phyloP scores from a whole-genome alignment of 169 alveolate genomes.

The Cryptosporidium baileyi region DNA sequence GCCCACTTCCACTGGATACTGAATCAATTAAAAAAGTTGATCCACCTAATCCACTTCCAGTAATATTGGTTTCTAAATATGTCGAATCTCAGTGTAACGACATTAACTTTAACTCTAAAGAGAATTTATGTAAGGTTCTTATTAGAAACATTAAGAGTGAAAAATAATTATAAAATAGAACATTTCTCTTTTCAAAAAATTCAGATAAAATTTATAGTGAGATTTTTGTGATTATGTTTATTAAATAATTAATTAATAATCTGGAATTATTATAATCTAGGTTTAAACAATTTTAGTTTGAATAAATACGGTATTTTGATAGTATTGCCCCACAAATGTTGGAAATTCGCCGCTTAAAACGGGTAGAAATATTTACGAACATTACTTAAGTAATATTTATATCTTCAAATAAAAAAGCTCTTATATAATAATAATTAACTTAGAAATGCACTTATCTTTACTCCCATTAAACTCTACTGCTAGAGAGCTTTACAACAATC shows the following conservation, averaged over 20 bases:
- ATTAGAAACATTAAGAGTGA: conserved; percentile 28
- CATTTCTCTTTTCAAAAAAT: too few relatives aligned
- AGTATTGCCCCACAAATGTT: too few relatives aligned
- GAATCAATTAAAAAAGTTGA: conserved; percentile 64
- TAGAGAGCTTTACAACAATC: conserved; percentile 76
- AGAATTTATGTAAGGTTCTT: conserved; percentile 17
- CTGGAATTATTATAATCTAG: too few relatives aligned
- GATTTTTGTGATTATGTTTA: too few relatives aligned
- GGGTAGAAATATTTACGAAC: too few relatives aligned
- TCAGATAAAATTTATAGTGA: too few relatives aligned
- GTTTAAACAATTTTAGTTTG: too few relatives aligned
- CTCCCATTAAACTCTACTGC: conserved; percentile 71
- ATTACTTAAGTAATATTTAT: too few relatives aligned
- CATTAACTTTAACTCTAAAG: conserved; percentile 19
- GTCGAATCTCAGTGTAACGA: conserved; percentile 58
- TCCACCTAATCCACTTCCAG: conserved; percentile 65
- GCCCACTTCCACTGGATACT: conserved; percentile 78
- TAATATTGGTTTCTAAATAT: conserved; percentile 41
- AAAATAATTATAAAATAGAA: too few relatives aligned
- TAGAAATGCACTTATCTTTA: conserved; percentile 5
- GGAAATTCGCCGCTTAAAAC: too few relatives aligned
- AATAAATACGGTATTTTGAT: too few relatives aligned
- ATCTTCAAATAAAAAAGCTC: neutral
- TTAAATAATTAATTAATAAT: too few relatives aligned
- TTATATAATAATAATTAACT: neutral